Conservation (phyloP, 2,329 filamentous ascomycete species). For the Aureobasidium sp. region DNA sequence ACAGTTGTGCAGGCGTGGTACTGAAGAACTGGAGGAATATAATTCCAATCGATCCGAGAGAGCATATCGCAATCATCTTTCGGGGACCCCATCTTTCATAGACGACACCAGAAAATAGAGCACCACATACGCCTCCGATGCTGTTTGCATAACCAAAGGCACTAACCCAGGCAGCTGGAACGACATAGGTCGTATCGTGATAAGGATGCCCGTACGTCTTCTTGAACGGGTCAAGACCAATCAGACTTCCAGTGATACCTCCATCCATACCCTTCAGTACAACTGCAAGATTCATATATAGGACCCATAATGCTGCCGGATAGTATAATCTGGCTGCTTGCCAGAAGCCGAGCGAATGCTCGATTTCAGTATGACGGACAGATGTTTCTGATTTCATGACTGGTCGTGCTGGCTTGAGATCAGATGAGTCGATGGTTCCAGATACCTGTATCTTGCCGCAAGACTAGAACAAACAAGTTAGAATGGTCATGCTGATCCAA, state of each 20-base stretch:
- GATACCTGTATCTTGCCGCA: not conserved
- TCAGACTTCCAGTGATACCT: slow-evolving; percentile 9
- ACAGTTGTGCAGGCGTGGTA: slow-evolving; percentile 1
- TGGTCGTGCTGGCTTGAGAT: not conserved
- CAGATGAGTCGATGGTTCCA: too few species aligned
- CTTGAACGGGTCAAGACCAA: slow-evolving; percentile 12
- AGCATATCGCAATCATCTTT: slow-evolving; percentile 12
- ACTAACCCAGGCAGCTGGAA: slow-evolving; percentile 14
- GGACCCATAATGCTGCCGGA: slow-evolving; percentile 11
- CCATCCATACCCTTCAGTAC: slow-evolving; percentile 12
- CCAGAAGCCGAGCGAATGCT: slow-evolving; percentile 8
- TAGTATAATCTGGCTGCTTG: slow-evolving; percentile 13
- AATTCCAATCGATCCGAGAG: not conserved
- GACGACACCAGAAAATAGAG: not conserved
- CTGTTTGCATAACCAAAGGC: slow-evolving; percentile 15
- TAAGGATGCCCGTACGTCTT: not conserved
- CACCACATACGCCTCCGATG: slow-evolving; percentile 8
- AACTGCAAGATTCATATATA: slow-evolving; percentile 6
- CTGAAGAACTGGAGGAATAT: slow-evolving; percentile 13
- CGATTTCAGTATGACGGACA: not conserved
- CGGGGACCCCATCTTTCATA: slow-evolving; percentile 14
- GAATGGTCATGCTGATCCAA: not conserved
- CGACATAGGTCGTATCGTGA: slow-evolving; percentile 4
- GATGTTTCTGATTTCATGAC: slow-evolving; percentile 6
- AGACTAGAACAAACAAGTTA: not conserved